These are phyloP conservation scores for Daldinia childiae DNA, from an alignment of 495 filamentous ascomycete species.

Conservation along the genomic window DNA sequence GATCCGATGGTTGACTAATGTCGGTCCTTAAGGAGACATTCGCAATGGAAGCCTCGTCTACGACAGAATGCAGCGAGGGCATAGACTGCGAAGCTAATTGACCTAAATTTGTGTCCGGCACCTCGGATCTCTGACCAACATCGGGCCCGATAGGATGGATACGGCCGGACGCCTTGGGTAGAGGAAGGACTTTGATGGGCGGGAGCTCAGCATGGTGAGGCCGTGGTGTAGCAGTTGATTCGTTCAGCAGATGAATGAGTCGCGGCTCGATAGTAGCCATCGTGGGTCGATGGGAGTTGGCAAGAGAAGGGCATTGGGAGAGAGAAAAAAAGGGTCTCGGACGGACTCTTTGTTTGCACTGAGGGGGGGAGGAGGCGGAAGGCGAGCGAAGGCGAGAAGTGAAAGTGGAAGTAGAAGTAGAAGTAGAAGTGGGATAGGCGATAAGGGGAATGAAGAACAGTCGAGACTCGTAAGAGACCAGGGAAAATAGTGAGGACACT, in stretches of 20 bases:
- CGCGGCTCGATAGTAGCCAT: conserved; percentile 69
- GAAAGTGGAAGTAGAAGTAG: conserved; percentile 11
- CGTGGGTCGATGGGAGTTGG: conserved; percentile 46
- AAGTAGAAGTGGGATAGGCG: conserved; percentile 25
- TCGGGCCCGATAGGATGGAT: conserved; percentile 60
- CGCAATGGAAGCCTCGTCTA: conserved; percentile 36
- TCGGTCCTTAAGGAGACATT: conserved; percentile 34
- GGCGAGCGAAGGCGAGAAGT: conserved; percentile 38
- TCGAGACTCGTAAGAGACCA: conserved; percentile 20
- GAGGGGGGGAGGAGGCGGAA: conserved; percentile 25
- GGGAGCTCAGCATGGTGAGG: conserved; percentile 54
- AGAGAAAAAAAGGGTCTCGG: conserved; percentile 36
- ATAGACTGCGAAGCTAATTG: conserved; percentile 47
- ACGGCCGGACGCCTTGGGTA: conserved; percentile 50
- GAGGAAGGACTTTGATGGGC: conserved; percentile 54
- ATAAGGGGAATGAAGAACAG: conserved; percentile 22
- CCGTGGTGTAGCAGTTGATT: conserved; percentile 51
- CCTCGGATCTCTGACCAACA: conserved; percentile 50
- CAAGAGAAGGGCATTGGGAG: conserved; percentile 46
- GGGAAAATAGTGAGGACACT: conserved; percentile 27
- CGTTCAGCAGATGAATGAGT: conserved; percentile 66
- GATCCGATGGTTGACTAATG: conserved; percentile 30
- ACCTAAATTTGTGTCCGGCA: conserved; percentile 37
- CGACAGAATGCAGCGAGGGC: conserved; percentile 47
- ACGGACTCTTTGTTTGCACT: conserved; percentile 38